phyloP scores from a whole-genome alignment of 345 rosid species.

The Carallia pectinifolia region DNA sequence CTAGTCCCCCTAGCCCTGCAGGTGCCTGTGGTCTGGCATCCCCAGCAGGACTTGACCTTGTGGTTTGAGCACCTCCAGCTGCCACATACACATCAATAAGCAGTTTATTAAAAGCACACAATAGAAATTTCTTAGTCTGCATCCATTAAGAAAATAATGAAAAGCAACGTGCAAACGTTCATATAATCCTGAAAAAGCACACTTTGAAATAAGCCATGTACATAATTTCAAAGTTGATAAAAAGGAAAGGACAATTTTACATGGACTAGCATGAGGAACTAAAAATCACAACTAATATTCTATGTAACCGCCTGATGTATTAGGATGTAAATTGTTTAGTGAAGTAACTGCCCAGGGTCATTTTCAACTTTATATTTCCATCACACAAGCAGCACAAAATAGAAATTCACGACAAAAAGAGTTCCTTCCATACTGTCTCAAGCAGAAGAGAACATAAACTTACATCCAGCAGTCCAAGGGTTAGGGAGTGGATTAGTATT shows the following conservation, averaged over 20 bases:
- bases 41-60: conserved; percentile 43
- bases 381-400: too few species aligned
- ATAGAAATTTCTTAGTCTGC: neutral
- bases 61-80: conserved; percentile 46
- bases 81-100: conserved; percentile 18
- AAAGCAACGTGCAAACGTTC: neutral
- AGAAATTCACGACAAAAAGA: too few species aligned
- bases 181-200: neutral
- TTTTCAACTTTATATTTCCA: too few species aligned
- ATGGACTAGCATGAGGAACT: too few species aligned
- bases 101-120: conserved; percentile 4
- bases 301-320: too few species aligned
- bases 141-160: too few species aligned
- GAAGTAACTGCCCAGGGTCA: too few species aligned
- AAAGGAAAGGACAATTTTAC: too few species aligned
- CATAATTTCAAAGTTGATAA: too few species aligned
- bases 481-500: conserved; percentile 66
- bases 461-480: conserved; percentile 53
- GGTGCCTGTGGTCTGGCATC: conserved; percentile 43
- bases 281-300: too few species aligned
- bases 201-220: neutral
- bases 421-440: too few species aligned
- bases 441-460: conserved; percentile 15
- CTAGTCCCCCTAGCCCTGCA: conserved; percentile 51
- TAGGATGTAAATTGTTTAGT: too few species aligned